Base-by-base conservation (phyloP, 2,329 filamentous ascomycete species). In the Aspergillus luchuensis region DNA sequence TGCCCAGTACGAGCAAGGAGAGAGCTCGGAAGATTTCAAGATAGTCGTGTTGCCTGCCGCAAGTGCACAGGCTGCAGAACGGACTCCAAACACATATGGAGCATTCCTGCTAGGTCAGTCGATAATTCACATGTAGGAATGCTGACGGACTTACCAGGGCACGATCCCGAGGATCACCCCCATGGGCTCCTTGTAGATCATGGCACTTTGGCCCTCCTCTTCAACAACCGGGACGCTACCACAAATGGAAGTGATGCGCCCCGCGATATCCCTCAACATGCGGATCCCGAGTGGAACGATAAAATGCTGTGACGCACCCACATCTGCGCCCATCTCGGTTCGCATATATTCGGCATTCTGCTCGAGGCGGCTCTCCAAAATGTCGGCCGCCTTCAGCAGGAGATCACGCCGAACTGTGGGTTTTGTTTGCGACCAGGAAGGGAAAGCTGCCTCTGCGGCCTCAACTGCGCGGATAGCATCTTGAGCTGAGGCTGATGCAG, bases 141-240 rank as follows among this genome's bases (percentile, higher is more conserved):
- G 49, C n/a, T 13, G 7, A 8, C 3, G 23, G 21, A 58, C 73
- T 66, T 78, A 91, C 91, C 91, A 96, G 7, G 91, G 90, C 2
- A 89, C 89, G 72, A 95, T 91, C 0, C 86, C 88, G 30, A 95
- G 78, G 21, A 92, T 83, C 4, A 94, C 91, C 1, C 91, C 91
- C 70, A 85, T 91, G 0, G 91, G 90, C 74, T 93, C 90, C 68
- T 87, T 88, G 58, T 87, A 76, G 1, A 95, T 77, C 63, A 94
- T 79, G 0, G 87, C 90, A 57, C 77, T 82, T n/a, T 81, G 81
- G 0, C 81, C 82, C 56, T 84, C 80, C 13, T 83, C 71, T 56
- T 76, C 76, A 10, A 80, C 80, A 1, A 77, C 73, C 1, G 82
- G 83, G 5, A 85, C 80, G 45, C 72, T 74, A 0, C 83, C 83